phyloP scores from a whole-genome alignment of 495 filamentous ascomycete genomes.

The Cladorrhinum samala region DNA sequence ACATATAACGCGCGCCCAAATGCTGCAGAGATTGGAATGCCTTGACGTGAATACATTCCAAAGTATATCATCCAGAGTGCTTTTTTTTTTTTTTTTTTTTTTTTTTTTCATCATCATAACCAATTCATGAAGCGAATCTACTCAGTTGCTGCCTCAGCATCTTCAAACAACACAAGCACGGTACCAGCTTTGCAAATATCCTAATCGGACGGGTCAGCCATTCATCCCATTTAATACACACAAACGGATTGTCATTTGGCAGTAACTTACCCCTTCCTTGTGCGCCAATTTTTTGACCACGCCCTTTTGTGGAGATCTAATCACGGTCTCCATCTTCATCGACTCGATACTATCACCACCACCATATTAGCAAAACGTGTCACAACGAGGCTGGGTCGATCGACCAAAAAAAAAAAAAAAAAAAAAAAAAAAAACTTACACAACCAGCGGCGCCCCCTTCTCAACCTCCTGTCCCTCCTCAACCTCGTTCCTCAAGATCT shows the following conservation, averaged over 20 bases:
- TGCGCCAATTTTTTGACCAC: conserved; percentile 77
- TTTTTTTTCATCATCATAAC: no score
- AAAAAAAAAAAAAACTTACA: conserved; percentile 41
- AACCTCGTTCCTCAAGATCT: conserved; percentile 79
- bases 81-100: no score
- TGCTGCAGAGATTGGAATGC: no score
- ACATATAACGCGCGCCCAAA: no score
- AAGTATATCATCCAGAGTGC: no score
- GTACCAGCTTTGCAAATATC: conserved; percentile 56
- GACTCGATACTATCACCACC: conserved; percentile 65
- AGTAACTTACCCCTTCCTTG: conserved; percentile 68
- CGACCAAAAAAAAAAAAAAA: background rate
- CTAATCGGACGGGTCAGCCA: conserved; percentile 29
- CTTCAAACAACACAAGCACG: conserved; percentile 50
- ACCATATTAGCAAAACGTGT: conserved; percentile 11
- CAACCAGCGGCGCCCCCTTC: conserved; percentile 83
- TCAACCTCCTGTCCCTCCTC: conserved; percentile 71
- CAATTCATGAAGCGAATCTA: background rate
- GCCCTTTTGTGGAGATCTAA: conserved; percentile 80
- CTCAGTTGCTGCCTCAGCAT: conserved; percentile 30
- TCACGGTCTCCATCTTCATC: conserved; percentile 99
- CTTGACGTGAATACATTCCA: no score
- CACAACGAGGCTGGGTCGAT: no score
- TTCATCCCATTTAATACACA: no score
- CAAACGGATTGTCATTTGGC: background rate